Conservation (phyloP, 768 basidiomycete species). For the Lactifluus subvellereus region DNA sequence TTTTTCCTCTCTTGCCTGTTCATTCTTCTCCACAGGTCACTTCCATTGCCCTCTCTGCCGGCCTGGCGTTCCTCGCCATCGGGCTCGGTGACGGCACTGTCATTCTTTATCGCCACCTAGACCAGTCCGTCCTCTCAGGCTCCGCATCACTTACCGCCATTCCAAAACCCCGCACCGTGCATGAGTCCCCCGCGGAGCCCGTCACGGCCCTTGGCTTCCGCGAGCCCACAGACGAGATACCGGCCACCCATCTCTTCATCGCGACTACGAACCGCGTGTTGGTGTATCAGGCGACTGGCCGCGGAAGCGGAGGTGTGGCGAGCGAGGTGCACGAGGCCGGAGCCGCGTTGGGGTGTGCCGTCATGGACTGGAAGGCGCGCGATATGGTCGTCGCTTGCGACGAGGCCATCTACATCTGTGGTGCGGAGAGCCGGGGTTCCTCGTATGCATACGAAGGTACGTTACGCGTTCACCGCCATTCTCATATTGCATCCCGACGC, state of each 20-base stretch:
- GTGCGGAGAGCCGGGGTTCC: conserved; percentile 71
- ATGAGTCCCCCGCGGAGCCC: conserved; percentile 81
- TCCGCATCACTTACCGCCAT: conserved; percentile 62
- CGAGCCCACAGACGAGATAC: conserved; percentile 42
- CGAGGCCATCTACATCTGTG: conserved; percentile 87
- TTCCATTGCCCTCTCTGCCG: conserved; percentile 69
- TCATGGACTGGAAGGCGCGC: conserved; percentile 64
- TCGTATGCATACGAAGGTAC: conserved; percentile 91
- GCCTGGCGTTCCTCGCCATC: conserved; percentile 79
- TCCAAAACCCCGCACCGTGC: conserved; percentile 81
- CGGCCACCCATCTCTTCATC: conserved; percentile 62
- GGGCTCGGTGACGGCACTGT: conserved; percentile 96
- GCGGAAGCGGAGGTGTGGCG: conserved; percentile 59
- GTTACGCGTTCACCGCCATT: conserved; percentile 29
- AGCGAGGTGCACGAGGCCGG: conserved; percentile 83
- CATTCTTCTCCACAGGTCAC: conserved; percentile 36
- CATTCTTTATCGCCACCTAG: conserved; percentile 82
- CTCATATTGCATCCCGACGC: not conserved
- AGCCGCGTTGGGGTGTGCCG: conserved; percentile 75
- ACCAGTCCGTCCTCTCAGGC: conserved; percentile 74
- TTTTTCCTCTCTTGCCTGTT: conserved; percentile 2
- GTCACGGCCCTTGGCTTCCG: conserved; percentile 90
- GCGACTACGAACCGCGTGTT: conserved; percentile 84
- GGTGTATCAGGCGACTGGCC: conserved; percentile 66
- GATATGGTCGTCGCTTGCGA: conserved; percentile 84